These are phyloP conservation scores for Termitomyces eurrhizus DNA, from an alignment of 768 basidiomycete species.

Conservation along the genomic window DNA sequence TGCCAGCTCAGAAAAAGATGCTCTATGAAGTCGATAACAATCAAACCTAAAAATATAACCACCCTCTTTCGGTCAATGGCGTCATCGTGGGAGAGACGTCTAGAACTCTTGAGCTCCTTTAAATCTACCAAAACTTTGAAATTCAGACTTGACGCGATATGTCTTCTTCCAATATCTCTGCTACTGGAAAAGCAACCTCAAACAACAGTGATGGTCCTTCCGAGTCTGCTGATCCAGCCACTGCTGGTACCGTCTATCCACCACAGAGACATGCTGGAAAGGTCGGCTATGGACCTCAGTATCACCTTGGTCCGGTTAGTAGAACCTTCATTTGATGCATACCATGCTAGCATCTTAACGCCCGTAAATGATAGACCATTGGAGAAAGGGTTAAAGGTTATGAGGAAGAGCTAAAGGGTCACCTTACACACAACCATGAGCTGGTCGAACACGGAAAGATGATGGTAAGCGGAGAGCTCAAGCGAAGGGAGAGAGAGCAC, in stretches of 20 bases:
- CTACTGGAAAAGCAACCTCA: background rate
- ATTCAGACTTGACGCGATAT: background rate
- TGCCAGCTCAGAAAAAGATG: background rate
- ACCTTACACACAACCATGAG: constrained; percentile 26
- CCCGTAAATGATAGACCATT: constrained; percentile 18
- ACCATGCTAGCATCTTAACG: background rate
- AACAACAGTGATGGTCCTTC: background rate
- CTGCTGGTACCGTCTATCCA: constrained; percentile 24
- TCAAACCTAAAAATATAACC: background rate
- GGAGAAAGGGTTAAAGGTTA: constrained; percentile 29
- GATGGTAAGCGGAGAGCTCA: constrained; percentile 26
- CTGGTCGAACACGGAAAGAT: constrained; percentile 27
- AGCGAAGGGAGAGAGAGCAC: constrained; percentile 25
- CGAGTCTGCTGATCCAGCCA: background rate
- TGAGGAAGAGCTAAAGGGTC: constrained; percentile 31
- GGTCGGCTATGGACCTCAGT: constrained; percentile 43
- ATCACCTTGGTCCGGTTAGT: constrained; percentile 29
- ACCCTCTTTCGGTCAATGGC: constrained; percentile 2
- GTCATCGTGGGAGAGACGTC: background rate
- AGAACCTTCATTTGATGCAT: background rate
- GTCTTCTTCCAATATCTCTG: constrained; percentile 13
- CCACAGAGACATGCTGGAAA: constrained; percentile 40
- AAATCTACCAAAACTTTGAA: background rate
- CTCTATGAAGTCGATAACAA: background rate
- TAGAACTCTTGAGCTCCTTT: background rate